Conservation (phyloP, 306 rosid genomes). For the Prunus campanulata region DNA sequence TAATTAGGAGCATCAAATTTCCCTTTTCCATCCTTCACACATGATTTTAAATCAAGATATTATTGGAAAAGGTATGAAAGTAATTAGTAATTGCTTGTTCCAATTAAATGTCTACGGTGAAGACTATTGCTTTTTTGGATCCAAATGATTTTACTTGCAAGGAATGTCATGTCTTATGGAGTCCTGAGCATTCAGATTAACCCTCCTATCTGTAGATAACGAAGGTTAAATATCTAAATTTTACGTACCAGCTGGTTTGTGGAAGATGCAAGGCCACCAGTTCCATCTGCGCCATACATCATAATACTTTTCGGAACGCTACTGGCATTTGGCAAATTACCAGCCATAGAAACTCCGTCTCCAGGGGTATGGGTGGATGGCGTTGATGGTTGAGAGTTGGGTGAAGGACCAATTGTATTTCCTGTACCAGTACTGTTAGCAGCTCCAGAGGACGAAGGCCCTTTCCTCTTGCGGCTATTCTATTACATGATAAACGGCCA, state of each 20-base stretch:
- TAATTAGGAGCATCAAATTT: slow-evolving; percentile 14
- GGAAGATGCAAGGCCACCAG: slow-evolving; percentile 86
- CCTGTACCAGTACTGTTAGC: slow-evolving; percentile 98
- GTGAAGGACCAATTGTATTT: slow-evolving; percentile 83
- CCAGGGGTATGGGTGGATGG: slow-evolving; percentile 96
- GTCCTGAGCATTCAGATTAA: not conserved
- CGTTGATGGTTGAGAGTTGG: slow-evolving; percentile 93
- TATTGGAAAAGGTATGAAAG: not conserved
- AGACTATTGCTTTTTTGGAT: not conserved
- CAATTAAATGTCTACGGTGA: not conserved
- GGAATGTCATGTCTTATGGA: slow-evolving; percentile 7
- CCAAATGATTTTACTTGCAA: slow-evolving; percentile 4
- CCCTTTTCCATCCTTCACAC: slow-evolving; percentile 12
- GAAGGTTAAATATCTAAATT: slow-evolving; percentile 21
- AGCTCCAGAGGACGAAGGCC: slow-evolving; percentile 89
- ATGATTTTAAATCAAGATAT: not conserved
- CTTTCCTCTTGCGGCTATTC: slow-evolving; percentile 87
- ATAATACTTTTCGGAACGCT: slow-evolving; percentile 63
- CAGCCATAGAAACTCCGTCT: slow-evolving; percentile 65
- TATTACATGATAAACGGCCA: slow-evolving; percentile 29
- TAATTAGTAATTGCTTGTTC: not conserved
- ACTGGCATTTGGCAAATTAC: slow-evolving; percentile 71
- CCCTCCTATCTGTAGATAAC: slow-evolving; percentile 11
- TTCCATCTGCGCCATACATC: slow-evolving; percentile 70
- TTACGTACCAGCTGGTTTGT: slow-evolving; percentile 83